Evolutionary conservation across 192 early-diverging fungal species (phyloP).

Genomic region (Linnemannia hyalina): DNA sequence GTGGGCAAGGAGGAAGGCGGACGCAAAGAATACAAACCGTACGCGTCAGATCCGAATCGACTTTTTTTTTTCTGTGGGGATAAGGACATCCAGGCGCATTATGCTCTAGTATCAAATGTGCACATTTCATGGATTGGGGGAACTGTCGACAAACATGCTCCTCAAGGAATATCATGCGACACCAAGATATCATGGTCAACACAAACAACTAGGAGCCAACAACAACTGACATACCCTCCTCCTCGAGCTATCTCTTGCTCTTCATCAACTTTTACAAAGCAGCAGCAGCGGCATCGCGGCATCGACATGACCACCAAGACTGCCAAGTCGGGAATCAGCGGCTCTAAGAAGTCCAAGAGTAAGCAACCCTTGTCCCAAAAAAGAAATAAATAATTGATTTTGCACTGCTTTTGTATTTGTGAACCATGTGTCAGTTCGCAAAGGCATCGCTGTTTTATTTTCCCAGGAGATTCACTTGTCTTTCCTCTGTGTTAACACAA

Average conservation of each 20-base stretch:
- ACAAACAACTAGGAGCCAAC: not conserved
- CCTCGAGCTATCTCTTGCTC: conserved; percentile 78
- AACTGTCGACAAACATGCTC: too few relatives aligned
- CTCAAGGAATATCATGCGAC: too few relatives aligned
- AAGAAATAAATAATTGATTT: not conserved
- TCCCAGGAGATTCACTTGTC: not conserved
- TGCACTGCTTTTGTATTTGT: not conserved
- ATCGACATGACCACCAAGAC: conserved; percentile 15
- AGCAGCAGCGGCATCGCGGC: conserved; percentile 2
- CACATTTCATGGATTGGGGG: too few relatives aligned
- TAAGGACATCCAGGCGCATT: not conserved
- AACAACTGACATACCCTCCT: not conserved
- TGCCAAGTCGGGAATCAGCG: conserved; percentile 16
- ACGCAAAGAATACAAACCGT: not conserved
- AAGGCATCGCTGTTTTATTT: not conserved
- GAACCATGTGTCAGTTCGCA: not conserved
- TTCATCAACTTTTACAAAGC: conserved; percentile 86
- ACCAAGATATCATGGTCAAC: not conserved
- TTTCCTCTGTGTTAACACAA: not conserved
- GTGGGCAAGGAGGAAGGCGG: not conserved
- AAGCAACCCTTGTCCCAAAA: conserved; percentile 4
- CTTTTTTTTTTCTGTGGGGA: not conserved
- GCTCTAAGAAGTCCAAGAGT: conserved; percentile 29
- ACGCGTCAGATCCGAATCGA: not conserved
- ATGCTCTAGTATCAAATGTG: not conserved